A percentile compares a stretch with the other conserved stretches of the same genome.
These are phyloP conservation scores for Pisolithus orientalis DNA, from an alignment of 768 basidiomycete genomes.

Conservation along the genomic window DNA sequence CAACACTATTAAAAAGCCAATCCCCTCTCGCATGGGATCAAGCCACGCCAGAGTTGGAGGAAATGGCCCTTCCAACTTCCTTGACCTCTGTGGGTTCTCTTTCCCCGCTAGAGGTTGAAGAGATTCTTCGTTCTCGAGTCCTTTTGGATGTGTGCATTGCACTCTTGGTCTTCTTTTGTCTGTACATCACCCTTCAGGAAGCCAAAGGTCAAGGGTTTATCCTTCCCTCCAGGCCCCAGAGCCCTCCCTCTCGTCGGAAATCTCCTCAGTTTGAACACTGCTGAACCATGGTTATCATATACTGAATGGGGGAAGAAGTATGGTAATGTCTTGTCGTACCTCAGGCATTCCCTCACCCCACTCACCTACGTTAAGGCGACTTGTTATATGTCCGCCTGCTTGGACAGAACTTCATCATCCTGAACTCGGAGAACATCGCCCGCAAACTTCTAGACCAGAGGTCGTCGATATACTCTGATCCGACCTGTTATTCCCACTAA, in stretches of 20 bases:
- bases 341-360: neutral
- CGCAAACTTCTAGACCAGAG: conserved; percentile 22
- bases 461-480: conserved; percentile 22
- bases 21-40: neutral
- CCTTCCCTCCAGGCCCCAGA: conserved; percentile 26
- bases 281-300: conserved; percentile 30
- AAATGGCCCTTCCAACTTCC: neutral
- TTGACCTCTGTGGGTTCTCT: neutral
- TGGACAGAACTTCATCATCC: conserved; percentile 18
- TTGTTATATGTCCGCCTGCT: conserved; percentile 16
- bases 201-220: conserved; percentile 4
- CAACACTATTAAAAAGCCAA: neutral
- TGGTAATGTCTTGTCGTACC: conserved; percentile 10
- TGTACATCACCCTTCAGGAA: neutral
- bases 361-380: conserved; percentile 12
- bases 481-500: conserved; percentile 14
- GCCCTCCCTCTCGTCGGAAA: conserved; percentile 26
- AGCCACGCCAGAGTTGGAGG: neutral
- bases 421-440: conserved; percentile 25
- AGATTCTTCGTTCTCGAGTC: neutral
- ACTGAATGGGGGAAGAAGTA: conserved; percentile 29
- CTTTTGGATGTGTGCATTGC: conserved; percentile 1
- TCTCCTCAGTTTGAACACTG: conserved; percentile 18
- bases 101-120: neutral
- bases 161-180: conserved; percentile 1